phyloP scores from a whole-genome alignment of 2,329 filamentous ascomycete species.

The Cladosporium sp. region DNA sequence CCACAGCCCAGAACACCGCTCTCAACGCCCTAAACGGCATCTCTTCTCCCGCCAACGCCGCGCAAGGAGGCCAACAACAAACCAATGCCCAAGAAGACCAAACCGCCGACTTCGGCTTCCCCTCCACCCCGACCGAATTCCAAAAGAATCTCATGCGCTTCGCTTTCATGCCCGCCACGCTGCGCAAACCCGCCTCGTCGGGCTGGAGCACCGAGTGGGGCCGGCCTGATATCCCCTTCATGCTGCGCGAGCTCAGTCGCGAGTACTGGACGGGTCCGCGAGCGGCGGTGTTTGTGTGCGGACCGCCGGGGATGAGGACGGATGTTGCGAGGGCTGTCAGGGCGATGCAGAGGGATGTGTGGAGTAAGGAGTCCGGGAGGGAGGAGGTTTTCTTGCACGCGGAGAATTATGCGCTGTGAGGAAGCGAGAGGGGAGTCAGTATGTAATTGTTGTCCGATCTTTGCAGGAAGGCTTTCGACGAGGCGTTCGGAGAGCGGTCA shows the following conservation, averaged over 20 bases:
- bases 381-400: constrained; percentile 94
- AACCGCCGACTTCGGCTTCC: constrained; percentile 61
- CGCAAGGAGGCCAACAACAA: constrained; percentile 13
- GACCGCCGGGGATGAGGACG: constrained; percentile 79
- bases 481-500: too few relatives aligned
- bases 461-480: too few relatives aligned
- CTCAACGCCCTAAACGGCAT: constrained; percentile 21
- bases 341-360: constrained; percentile 74
- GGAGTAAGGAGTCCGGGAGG: constrained; percentile 63
- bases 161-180: constrained; percentile 63
- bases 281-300: constrained; percentile 89
- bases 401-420: constrained; percentile 83
- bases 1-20: constrained; percentile 35
- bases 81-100: constrained; percentile 18
- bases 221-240: constrained; percentile 79
- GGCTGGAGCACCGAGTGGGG: constrained; percentile 93
- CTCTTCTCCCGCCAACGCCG: constrained; percentile 3
- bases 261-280: constrained; percentile 69
- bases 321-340: constrained; percentile 86
- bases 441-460: too few relatives aligned
- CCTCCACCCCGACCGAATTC: constrained; percentile 77
- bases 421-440: too few relatives aligned
- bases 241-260: constrained; percentile 76
- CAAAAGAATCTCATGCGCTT: constrained; percentile 89
- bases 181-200: constrained; percentile 49